Conservation (phyloP, 106 monocot species). For the Dendrobium huoshanense region DNA sequence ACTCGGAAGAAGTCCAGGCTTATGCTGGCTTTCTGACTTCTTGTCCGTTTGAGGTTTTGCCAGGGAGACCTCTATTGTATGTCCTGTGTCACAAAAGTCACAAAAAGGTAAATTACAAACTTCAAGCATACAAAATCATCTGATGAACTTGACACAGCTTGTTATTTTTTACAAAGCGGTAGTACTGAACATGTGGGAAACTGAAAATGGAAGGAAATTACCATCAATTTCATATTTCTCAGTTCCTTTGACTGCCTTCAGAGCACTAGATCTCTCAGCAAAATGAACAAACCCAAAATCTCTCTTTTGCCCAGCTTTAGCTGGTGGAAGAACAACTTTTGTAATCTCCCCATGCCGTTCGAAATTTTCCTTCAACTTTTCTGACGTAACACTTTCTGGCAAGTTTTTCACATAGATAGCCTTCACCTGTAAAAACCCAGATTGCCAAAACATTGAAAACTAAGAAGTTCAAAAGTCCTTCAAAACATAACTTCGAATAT, state of each 20-base stretch:
- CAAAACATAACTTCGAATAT: not conserved
- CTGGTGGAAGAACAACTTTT: constrained; percentile 82
- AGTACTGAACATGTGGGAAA: not conserved
- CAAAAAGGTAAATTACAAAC: not conserved
- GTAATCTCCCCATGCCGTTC: constrained; percentile 87
- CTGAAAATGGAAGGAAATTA: constrained; percentile 19
- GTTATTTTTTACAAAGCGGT: not conserved
- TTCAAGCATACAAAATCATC: not conserved
- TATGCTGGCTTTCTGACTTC: constrained; percentile 39
- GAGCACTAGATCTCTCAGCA: constrained; percentile 92
- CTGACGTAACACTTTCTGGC: constrained; percentile 67
- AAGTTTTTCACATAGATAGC: constrained; percentile 89
- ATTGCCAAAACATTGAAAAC: not conserved
- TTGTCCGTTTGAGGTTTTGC: constrained; percentile 82
- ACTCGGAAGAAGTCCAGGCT: constrained; percentile 45
- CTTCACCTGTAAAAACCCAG: constrained; percentile 63
- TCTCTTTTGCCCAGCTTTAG: constrained; percentile 79
- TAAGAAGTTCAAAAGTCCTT: not conserved
- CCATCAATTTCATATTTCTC: constrained; percentile 97
- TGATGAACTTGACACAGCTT: not conserved
- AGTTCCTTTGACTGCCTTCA: constrained; percentile 82
- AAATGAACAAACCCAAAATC: constrained; percentile 98
- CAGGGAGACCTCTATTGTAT: constrained; percentile 70
- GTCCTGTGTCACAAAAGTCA: constrained; percentile 33
- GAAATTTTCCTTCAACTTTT: constrained; percentile 81